These are phyloP conservation scores for Periglandula ipomoeae DNA, from an alignment of 2,329 filamentous ascomycete genomes.

Conservation along the genomic window DNA sequence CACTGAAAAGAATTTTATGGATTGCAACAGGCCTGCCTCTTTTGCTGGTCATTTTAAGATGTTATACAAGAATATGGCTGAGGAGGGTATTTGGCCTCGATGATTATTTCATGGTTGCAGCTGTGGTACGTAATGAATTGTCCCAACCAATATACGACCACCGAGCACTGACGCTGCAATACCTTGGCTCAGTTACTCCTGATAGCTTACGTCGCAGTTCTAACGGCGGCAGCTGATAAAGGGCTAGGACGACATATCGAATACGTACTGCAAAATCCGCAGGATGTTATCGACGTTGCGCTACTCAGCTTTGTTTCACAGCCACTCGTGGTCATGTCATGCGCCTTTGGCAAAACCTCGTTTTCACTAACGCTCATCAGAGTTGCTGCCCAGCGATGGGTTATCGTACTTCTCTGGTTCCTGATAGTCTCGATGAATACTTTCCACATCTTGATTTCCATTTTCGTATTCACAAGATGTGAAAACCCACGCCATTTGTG, in stretches of 20 bases:
- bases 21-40: not conserved
- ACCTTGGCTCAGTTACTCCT: not conserved
- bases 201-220: conserved; percentile 5
- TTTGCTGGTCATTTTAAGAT: conserved; percentile 2
- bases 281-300: conserved; percentile 4
- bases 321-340: conserved; percentile 8
- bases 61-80: conserved; percentile 8
- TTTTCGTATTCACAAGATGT: conserved; percentile 7
- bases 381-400: conserved; percentile 7
- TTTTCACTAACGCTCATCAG: conserved; percentile 8
- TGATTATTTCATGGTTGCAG: conserved; percentile 8
- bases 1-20: conserved; percentile 5
- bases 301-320: conserved; percentile 8
- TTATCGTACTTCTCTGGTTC: conserved; percentile 6
- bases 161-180: not conserved
- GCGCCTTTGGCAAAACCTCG: conserved; percentile 7
- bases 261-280: conserved; percentile 2
- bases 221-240: conserved; percentile 6
- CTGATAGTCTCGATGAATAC: conserved; percentile 7
- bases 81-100: conserved; percentile 6
- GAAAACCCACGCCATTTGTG: conserved; percentile 7
- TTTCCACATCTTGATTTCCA: conserved; percentile 4
- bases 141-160: too few relatives aligned
- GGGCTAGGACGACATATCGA: conserved; percentile 7
- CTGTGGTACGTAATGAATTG: conserved; percentile 7